Conservation (phyloP, 306 rosid genomes). For the Acacia confusa region DNA sequence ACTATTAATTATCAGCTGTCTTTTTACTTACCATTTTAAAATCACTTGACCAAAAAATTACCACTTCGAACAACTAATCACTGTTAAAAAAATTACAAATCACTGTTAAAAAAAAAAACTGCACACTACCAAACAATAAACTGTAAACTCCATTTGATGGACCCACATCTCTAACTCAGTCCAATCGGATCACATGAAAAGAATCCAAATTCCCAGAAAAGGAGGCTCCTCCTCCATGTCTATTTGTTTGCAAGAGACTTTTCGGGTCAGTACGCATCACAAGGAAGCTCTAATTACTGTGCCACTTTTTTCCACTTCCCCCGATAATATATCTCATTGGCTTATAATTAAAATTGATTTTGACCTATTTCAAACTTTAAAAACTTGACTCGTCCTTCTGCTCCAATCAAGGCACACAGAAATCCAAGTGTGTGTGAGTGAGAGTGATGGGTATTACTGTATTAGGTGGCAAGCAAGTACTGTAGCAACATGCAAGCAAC, state of each 20-base stretch:
- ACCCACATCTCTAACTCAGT: background rate
- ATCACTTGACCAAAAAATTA: background rate
- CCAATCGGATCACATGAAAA: background rate
- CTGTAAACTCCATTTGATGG: background rate
- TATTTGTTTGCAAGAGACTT: conserved; percentile 7
- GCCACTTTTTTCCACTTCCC: conserved; percentile 10
- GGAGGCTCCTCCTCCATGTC: background rate
- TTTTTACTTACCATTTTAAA: background rate
- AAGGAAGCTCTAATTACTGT: conserved; percentile 22
- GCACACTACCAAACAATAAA: background rate
- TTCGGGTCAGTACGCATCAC: conserved; percentile 26
- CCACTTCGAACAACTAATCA: background rate
- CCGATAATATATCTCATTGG: conserved; percentile 27
- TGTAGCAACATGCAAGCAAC: conserved; percentile 22
- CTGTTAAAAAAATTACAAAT: background rate
- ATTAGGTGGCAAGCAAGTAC: background rate
- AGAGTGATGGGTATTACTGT: conserved; percentile 6
- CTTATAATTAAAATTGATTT: background rate
- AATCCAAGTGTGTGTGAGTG: background rate
- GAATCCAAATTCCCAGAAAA: background rate
- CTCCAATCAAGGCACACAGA: conserved; percentile 22
- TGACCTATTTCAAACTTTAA: background rate
- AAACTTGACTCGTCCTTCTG: conserved; percentile 24
- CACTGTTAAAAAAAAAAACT: background rate
- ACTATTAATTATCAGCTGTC: background rate